Base-by-base conservation (phyloP, 768 basidiomycete genomes). In the Agaricus bisporus region DNA sequence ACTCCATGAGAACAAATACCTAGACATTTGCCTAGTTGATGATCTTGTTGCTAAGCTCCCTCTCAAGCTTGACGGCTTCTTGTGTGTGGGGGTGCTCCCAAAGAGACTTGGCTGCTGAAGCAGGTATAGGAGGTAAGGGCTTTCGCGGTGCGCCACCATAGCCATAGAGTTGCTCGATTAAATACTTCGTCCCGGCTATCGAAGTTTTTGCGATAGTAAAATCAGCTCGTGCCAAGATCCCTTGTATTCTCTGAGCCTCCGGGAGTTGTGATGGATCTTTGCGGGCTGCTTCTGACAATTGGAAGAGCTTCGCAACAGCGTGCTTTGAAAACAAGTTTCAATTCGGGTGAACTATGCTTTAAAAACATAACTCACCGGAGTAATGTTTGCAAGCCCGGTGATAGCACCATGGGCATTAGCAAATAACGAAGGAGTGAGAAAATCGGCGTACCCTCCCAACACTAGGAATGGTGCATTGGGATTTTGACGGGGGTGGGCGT, bases 331-430 rank as follows among this genome's bases (percentile, higher is more conserved):
- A 28, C 25, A 35, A 35, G 45, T 4, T 32, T 36, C 41, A 39
- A 52, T 29, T 22, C 22, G 35, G 3, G 38, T 38, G n/a, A 28
- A 55, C 55, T 25, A 28, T 56, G 39, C 3, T 47, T 28, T 32
- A 48, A 7, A 51, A 54, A 59, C 54, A 50, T 56, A 20, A 67
- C 74, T 58, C 60, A 86, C 89, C 9, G 90, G 91, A 42, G 87
- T 83, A 52, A 94, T 64, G 64, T 95, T 95, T 7, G 80, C 91
- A 17, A 95, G 82, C 43, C 93, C 93, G 32, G 88, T 92, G 64
- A 95, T 95, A 45, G 90, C 91, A 44, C 94, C 94, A 60, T 94
- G 86, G 2, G 78, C 91, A 57, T 84, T 82, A 28, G 79, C 85
- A 63, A 82, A 83, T 2, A 79, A 66, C 5, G 90, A 81, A 3